Conservation (phyloP, 768 basidiomycete genomes). For the Boletus huronensis region DNA sequence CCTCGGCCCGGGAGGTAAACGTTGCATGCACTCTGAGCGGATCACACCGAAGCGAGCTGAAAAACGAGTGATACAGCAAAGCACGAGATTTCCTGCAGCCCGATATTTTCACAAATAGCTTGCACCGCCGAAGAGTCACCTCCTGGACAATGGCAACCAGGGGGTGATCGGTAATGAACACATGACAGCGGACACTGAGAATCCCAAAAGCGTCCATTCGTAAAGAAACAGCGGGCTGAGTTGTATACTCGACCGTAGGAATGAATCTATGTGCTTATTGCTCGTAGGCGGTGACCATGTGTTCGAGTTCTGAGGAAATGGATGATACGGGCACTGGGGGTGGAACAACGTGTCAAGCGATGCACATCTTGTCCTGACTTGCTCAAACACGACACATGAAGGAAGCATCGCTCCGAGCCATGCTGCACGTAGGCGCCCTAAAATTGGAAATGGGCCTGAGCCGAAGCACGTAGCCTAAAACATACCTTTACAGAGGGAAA, state of each 20-base stretch:
- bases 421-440: not conserved
- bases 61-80: constrained; percentile 17
- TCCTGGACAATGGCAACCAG: not conserved
- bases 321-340: not conserved
- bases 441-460: not conserved
- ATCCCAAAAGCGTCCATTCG: not conserved
- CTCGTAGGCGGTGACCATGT: constrained; percentile 3
- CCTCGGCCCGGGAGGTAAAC: constrained; percentile 6
- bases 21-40: constrained; percentile 5
- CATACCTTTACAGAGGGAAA: not conserved
- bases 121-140: not conserved
- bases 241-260: not conserved
- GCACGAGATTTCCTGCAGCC: not conserved
- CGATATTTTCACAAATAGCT: not conserved
- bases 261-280: not conserved
- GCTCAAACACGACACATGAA: not conserved
- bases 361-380: not conserved
- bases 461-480: not conserved
- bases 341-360: constrained; percentile 2
- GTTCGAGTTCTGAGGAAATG: not conserved
- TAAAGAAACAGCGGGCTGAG: not conserved
- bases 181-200: not conserved
- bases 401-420: constrained; percentile 7
- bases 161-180: not conserved
- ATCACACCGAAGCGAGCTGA: not conserved